Percentiles rank a stretch among this genome's conserved stretches.
phyloP scores from a whole-genome alignment of 768 basidiomycete species.

The Mycena floridula region DNA sequence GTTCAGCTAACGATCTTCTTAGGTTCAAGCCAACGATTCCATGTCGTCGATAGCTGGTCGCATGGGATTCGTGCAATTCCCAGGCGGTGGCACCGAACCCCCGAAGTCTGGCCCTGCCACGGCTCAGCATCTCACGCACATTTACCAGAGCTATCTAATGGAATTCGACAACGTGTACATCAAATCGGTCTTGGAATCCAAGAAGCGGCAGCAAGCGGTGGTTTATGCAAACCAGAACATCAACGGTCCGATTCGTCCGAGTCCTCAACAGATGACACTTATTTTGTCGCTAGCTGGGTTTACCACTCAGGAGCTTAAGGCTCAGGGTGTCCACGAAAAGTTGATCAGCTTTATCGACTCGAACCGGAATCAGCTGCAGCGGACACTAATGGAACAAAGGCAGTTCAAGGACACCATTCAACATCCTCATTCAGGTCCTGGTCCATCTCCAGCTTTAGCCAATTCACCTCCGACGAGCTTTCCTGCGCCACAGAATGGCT shows the following conservation, averaged over 20 bases:
- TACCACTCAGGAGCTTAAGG: slow-evolving; percentile 46
- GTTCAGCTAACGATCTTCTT: slow-evolving; percentile 1
- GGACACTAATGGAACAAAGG: slow-evolving; percentile 30
- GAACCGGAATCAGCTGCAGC: slow-evolving; percentile 43
- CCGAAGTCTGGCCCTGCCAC: slow-evolving; percentile 55
- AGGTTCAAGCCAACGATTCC: slow-evolving; percentile 50
- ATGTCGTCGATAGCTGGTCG: slow-evolving; percentile 68
- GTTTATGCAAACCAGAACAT: slow-evolving; percentile 5
- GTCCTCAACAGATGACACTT: slow-evolving; percentile 31
- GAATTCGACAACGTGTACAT: slow-evolving; percentile 54
- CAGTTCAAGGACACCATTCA: slow-evolving; percentile 25
- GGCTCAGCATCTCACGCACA: slow-evolving; percentile 51
- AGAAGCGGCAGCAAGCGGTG: slow-evolving; percentile 18
- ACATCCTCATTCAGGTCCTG: slow-evolving; percentile 15
- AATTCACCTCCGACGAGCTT: not conserved
- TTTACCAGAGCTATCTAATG: slow-evolving; percentile 54
- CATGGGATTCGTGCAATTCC: slow-evolving; percentile 61
- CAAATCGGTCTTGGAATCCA: slow-evolving; percentile 29
- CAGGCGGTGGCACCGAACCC: slow-evolving; percentile 53
- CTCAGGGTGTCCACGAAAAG: slow-evolving; percentile 38
- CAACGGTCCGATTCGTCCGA: slow-evolving; percentile 1
- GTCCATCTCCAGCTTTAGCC: slow-evolving; percentile 3
- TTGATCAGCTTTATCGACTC: slow-evolving; percentile 53
- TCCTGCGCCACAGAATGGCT: not conserved
- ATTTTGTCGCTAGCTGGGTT: slow-evolving; percentile 43